Conservation (phyloP, 2,329 filamentous ascomycete genomes). For the Aspergillus flavus region DNA sequence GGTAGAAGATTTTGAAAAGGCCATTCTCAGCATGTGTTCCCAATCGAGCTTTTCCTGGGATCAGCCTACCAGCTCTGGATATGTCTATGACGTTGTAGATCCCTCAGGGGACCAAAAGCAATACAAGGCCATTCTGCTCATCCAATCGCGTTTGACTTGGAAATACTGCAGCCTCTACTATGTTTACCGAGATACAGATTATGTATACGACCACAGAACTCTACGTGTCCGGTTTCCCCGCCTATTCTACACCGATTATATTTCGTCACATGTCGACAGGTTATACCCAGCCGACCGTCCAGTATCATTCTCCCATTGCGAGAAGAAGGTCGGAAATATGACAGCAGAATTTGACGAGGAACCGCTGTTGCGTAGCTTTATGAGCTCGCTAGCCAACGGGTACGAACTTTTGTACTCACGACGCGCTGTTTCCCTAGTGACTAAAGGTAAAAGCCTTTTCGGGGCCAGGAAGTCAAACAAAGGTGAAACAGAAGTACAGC, state of each 20-base stretch:
- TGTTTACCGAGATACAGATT: slow-evolving; percentile 33
- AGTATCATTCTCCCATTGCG: slow-evolving; percentile 34
- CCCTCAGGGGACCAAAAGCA: slow-evolving; percentile 30
- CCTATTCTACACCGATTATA: slow-evolving; percentile 31
- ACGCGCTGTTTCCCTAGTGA: slow-evolving; percentile 27
- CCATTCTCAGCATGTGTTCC: slow-evolving; percentile 25
- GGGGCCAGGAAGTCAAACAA: slow-evolving; percentile 28
- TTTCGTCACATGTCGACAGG: slow-evolving; percentile 34
- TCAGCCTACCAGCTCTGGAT: slow-evolving; percentile 25
- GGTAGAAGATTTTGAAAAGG: slow-evolving; percentile 31
- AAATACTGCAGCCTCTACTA: slow-evolving; percentile 32
- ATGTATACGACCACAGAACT: slow-evolving; percentile 26
- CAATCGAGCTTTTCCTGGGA: slow-evolving; percentile 29
- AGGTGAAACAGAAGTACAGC: slow-evolving; percentile 30
- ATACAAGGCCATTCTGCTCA: slow-evolving; percentile 32
- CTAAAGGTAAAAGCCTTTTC: slow-evolving; percentile 28
- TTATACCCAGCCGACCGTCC: slow-evolving; percentile 27
- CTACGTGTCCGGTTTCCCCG: slow-evolving; percentile 30
- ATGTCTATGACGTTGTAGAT: slow-evolving; percentile 33
- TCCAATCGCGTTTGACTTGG: slow-evolving; percentile 26
- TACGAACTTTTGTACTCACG: slow-evolving; percentile 33
- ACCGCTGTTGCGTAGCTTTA: slow-evolving; percentile 23
- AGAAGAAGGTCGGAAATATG: slow-evolving; percentile 25
- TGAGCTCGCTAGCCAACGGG: slow-evolving; percentile 29
- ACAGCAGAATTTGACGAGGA: slow-evolving; percentile 27